Percentiles rank a stretch among this genome's conserved stretches.
phyloP scores from a whole-genome alignment of 371 early-diverging fungal species.

The Haplosporangium sp. region DNA sequence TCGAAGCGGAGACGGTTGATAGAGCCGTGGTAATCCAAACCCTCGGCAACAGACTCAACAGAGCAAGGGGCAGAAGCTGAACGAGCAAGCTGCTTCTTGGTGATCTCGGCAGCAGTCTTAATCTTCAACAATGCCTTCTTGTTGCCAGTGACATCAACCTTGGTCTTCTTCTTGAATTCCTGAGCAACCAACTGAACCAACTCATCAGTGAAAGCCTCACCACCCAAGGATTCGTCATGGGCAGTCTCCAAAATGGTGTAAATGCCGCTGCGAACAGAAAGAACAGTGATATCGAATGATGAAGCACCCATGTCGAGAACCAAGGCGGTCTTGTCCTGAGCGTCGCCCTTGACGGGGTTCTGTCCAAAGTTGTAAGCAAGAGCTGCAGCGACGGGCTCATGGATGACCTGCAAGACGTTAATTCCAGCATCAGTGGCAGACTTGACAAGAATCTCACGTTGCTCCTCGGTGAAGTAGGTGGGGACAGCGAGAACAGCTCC shows the following conservation, averaged over 20 bases:
- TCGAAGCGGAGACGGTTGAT: constrained; percentile 96
- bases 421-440: constrained; percentile 94
- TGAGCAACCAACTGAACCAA: constrained; percentile 85
- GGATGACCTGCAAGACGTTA: constrained; percentile 86
- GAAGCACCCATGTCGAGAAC: constrained; percentile 98
- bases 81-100: constrained; percentile 95
- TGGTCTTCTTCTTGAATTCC: constrained; percentile 91
- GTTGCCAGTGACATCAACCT: constrained; percentile 81
- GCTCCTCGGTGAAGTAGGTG: constrained; percentile 89
- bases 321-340: constrained; percentile 84
- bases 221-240: constrained; percentile 91
- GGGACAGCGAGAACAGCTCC: constrained; percentile 97
- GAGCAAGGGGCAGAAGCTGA: constrained; percentile 92
- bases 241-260: constrained; percentile 88
- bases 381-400: constrained; percentile 98
- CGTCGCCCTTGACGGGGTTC: constrained; percentile 63
- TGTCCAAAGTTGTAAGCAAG: constrained; percentile 90
- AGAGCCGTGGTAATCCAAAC: constrained; percentile 90
- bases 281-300: constrained; percentile 92
- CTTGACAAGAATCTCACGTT: constrained; percentile 83
- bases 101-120: constrained; percentile 86
- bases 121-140: constrained; percentile 87
- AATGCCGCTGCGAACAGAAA: constrained; percentile 91
- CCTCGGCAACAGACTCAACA: constrained; percentile 92
- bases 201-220: constrained; percentile 92